Evolutionary conservation across 2,329 filamentous ascomycete genomes (phyloP).

Genomic region (Fusarium odoratissimum): DNA sequence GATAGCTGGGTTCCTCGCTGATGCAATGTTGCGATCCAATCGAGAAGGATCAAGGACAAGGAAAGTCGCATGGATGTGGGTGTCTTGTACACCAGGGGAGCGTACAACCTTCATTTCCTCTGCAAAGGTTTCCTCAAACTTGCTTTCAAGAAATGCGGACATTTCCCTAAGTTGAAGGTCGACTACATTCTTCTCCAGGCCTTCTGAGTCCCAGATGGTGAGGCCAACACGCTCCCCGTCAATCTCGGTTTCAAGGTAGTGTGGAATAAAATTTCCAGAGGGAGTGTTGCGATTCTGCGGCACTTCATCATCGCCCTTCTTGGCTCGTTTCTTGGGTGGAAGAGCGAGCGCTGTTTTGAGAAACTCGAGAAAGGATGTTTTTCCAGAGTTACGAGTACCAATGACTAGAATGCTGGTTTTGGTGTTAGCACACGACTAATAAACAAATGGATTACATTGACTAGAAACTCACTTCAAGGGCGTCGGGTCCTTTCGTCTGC

Average conservation of each 20-base stretch:
- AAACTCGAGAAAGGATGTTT: constrained; percentile 97
- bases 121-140: constrained; percentile 96
- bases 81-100: constrained; percentile 92
- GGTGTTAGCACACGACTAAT: not conserved
- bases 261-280: constrained; percentile 81
- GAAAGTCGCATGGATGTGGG: constrained; percentile 96
- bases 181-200: constrained; percentile 92
- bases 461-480: constrained; percentile 90
- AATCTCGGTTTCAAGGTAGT: constrained; percentile 94
- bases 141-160: constrained; percentile 92
- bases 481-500: constrained; percentile 95
- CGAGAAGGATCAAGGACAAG: constrained; percentile 88
- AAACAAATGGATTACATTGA: not conserved
- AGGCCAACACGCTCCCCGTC: constrained; percentile 91
- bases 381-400: constrained; percentile 87
- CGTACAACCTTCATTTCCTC: constrained; percentile 98
- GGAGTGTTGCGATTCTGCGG: constrained; percentile 63
- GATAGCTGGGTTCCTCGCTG: constrained; percentile 65
- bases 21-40: constrained; percentile 83
- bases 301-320: constrained; percentile 68
- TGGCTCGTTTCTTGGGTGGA: constrained; percentile 80
- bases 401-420: constrained; percentile 84
- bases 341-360: constrained; percentile 86
- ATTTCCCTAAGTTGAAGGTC: constrained; percentile 95
- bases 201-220: constrained; percentile 96